These are phyloP conservation scores for Mycena maculata DNA, from an alignment of 768 basidiomycete species.

Conservation along the genomic window DNA sequence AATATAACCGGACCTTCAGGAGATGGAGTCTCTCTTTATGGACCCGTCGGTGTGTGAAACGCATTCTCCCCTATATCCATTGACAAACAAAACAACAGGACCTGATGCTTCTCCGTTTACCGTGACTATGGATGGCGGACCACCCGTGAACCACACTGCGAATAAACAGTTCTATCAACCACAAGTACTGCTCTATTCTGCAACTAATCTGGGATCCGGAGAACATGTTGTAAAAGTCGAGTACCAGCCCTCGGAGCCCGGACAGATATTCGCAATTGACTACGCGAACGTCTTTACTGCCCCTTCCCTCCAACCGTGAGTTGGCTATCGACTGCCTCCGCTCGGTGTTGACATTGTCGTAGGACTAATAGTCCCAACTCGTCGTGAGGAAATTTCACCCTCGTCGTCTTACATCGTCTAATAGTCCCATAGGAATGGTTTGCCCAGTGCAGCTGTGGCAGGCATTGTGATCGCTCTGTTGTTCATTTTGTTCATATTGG, in stretches of 20 bases:
- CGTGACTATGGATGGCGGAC: conserved; percentile 48
- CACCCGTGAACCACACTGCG: conserved; percentile 36
- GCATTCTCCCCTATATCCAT: neutral
- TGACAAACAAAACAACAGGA: conserved; percentile 26
- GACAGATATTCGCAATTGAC: conserved; percentile 44
- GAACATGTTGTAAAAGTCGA: conserved; percentile 27
- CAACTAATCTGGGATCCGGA: conserved; percentile 37
- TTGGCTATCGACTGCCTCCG: neutral
- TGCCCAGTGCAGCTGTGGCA: conserved; percentile 33
- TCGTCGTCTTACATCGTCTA: neutral
- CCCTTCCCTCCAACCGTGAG: conserved; percentile 37
- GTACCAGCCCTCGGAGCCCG: conserved; percentile 32
- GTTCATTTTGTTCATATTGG: conserved; percentile 25
- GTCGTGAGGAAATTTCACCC: conserved; percentile 1
- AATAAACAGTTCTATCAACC: conserved; percentile 38
- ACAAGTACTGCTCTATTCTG: conserved; percentile 35
- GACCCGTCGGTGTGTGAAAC: conserved; percentile 46
- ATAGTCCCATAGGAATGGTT: conserved; percentile 1
- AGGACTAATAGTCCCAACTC: conserved; percentile 2
- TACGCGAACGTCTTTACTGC: conserved; percentile 46
- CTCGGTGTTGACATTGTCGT: conserved; percentile 11
- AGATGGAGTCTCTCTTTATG: conserved; percentile 58
- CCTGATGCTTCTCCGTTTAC: conserved; percentile 48
- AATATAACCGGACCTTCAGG: conserved; percentile 43
- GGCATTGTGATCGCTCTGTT: conserved; percentile 37